These are phyloP conservation scores for Apiospora kogelbergensis DNA, from an alignment of 2,329 filamentous ascomycete species.

Conservation along the genomic window DNA sequence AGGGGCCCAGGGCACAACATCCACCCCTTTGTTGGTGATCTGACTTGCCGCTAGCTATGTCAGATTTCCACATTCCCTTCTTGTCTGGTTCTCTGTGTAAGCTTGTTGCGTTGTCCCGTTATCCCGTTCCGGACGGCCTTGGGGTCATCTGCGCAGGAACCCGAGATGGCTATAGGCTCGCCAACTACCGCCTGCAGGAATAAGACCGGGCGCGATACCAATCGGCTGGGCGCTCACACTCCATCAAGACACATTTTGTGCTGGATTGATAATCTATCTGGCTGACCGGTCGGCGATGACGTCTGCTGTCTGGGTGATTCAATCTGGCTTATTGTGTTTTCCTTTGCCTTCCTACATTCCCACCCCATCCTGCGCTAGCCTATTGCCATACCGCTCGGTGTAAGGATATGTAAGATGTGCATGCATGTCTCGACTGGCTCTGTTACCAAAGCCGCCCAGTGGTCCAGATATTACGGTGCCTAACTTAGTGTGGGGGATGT, in stretches of 20 bases:
- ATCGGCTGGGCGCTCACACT: neutral
- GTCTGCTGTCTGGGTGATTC: too few species aligned
- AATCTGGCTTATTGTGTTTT: too few species aligned
- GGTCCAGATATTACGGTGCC: neutral
- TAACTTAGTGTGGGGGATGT: neutral
- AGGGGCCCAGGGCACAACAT: neutral
- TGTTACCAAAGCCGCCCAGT: neutral
- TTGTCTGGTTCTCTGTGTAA: neutral
- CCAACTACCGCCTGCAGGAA: neutral
- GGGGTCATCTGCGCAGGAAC: slow-evolving; percentile 37
- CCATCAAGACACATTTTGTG: neutral
- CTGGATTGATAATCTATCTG: neutral
- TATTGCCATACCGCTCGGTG: neutral
- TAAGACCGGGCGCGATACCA: neutral
- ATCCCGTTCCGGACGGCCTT: neutral
- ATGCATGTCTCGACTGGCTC: neutral
- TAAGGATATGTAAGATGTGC: neutral
- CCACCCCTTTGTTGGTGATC: neutral
- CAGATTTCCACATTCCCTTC: neutral
- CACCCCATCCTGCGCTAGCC: neutral
- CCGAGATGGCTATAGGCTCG: slow-evolving; percentile 32
- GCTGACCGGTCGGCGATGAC: neutral
- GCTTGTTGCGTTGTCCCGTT: neutral
- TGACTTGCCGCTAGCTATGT: neutral
- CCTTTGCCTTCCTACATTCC: neutral